phyloP scores from a whole-genome alignment of 495 filamentous ascomycete species.

The Pseudomonodictys pantanalensis region DNA sequence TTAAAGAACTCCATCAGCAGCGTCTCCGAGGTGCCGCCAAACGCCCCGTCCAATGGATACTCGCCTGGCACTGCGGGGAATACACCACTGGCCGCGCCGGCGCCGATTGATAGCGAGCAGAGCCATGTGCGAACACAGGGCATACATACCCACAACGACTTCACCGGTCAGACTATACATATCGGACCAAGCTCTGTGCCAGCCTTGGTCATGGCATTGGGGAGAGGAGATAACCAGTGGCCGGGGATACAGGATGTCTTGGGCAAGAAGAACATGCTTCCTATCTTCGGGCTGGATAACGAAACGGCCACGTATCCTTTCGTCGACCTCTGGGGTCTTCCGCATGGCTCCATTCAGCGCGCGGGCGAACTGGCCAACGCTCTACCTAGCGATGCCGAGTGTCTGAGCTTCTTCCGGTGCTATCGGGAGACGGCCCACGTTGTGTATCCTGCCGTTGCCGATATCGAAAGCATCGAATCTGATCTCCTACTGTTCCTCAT shows the following conservation, averaged over 20 bases:
- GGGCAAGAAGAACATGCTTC: constrained; percentile 69
- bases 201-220: constrained; percentile 65
- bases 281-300: constrained; percentile 78
- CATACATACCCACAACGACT: constrained; percentile 53
- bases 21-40: constrained; percentile 29
- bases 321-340: constrained; percentile 57
- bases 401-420: constrained; percentile 61
- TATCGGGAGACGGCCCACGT: constrained; percentile 77
- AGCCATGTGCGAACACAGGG: constrained; percentile 38
- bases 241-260: constrained; percentile 50
- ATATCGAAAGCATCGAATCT: constrained; percentile 63
- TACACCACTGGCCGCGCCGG: constrained; percentile 28
- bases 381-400: constrained; percentile 65
- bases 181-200: constrained; percentile 58
- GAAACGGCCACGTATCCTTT: constrained; percentile 80
- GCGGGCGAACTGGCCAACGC: constrained; percentile 67
- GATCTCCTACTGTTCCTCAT: constrained; percentile 65
- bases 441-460: constrained; percentile 74
- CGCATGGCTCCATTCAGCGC: constrained; percentile 66
- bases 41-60: constrained; percentile 24
- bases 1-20: constrained; percentile 36
- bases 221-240: constrained; percentile 55
- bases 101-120: constrained; percentile 28
- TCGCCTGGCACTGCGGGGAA: constrained; percentile 29
- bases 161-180: constrained; percentile 56